Evolutionary conservation across 768 basidiomycete genomes (phyloP).

Genomic region (Galerina marginata): DNA sequence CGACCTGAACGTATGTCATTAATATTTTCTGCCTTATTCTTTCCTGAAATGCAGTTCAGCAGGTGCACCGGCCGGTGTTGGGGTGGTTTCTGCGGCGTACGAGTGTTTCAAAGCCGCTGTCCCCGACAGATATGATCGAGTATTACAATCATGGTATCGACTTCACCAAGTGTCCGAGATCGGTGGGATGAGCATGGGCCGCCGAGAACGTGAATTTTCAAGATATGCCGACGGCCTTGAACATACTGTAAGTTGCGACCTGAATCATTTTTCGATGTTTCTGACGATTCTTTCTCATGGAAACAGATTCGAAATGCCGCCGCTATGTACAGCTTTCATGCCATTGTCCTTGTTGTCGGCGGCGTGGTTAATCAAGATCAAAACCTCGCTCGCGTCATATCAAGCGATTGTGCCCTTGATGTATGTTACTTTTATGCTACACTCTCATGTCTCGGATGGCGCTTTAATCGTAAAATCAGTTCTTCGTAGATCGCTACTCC

Average conservation of each 20-base stretch:
- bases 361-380: conserved; percentile 5
- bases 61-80: background rate
- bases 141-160: background rate
- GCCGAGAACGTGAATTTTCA: background rate
- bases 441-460: background rate
- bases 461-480: background rate
- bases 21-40: too few species aligned
- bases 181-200: background rate
- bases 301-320: background rate
- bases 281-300: background rate
- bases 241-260: background rate
- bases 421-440: background rate
- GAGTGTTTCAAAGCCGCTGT: background rate
- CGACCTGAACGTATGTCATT: too few species aligned
- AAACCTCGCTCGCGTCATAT: background rate
- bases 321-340: background rate
- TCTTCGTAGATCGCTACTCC: conserved; percentile 2
- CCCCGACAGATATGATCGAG: background rate
- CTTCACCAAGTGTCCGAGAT: background rate
- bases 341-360: background rate
- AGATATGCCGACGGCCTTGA: background rate
- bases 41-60: background rate
- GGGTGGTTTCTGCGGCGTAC: background rate
- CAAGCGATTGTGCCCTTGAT: background rate
- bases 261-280: too few species aligned